A percentile compares a stretch with the other conserved stretches of the same genome.
Evolutionary conservation across 805 yeast genomes (phyloP).

Genomic region (Cyberlindnera americana): DNA sequence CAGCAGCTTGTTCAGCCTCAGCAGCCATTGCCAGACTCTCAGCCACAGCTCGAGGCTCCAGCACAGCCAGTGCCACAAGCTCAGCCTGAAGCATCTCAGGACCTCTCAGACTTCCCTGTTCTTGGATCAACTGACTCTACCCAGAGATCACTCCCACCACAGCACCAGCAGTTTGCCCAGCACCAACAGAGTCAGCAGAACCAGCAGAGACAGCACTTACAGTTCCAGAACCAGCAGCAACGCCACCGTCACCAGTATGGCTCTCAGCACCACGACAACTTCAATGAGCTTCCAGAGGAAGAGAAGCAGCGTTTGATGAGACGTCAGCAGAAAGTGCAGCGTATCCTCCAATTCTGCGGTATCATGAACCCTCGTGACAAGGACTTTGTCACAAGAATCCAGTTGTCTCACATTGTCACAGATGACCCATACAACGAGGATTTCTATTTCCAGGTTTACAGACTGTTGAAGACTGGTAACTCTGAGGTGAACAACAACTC

Average conservation of each 20-base stretch:
- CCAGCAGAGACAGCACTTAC: conserved; percentile 20
- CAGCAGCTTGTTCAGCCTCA: conserved; percentile 8
- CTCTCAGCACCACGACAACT: conserved; percentile 29
- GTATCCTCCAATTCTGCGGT: conserved; percentile 80
- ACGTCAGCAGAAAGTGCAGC: conserved; percentile 71
- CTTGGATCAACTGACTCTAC: conserved; percentile 43
- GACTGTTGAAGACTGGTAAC: conserved; percentile 58
- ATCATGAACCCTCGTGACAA: conserved; percentile 97
- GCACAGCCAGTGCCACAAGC: conserved; percentile 14
- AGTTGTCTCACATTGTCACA: conserved; percentile 90
- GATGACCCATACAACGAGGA: conserved; percentile 98
- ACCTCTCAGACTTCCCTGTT: conserved; percentile 48
- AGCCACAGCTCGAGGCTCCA: conserved; percentile 28
- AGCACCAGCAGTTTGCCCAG: conserved; percentile 8
- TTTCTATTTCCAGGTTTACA: conserved; percentile 90
- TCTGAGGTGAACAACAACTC: conserved; percentile 56
- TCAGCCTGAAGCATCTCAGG: not conserved
- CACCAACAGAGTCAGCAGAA: conserved; percentile 18
- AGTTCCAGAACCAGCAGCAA: conserved; percentile 15
- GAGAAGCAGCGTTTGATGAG: conserved; percentile 63
- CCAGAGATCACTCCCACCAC: conserved; percentile 12
- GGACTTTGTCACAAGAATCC: conserved; percentile 91
- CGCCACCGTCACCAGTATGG: conserved; percentile 28
- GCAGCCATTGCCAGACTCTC: conserved; percentile 17
- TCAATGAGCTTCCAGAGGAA: conserved; percentile 56